phyloP scores from a whole-genome alignment of 2,329 filamentous ascomycete genomes.

The Trichoderma sp. region DNA sequence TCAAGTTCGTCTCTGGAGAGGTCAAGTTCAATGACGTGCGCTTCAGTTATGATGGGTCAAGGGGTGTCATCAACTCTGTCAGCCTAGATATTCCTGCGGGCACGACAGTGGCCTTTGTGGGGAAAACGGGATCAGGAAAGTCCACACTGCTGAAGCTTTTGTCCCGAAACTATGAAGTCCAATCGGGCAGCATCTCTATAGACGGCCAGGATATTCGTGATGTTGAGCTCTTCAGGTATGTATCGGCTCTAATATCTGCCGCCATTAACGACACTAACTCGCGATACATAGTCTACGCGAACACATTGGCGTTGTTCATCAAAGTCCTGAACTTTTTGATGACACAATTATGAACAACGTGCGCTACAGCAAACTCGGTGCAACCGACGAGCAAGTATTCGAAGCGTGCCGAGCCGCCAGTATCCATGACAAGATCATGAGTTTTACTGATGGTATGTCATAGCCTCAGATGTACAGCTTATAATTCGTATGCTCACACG shows the following conservation, averaged over 20 bases:
- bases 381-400: slow-evolving; percentile 57
- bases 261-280: slow-evolving; percentile 28
- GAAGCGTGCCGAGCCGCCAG: slow-evolving; percentile 57
- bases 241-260: not conserved
- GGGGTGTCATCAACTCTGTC: slow-evolving; percentile 57
- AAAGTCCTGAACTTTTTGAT: slow-evolving; percentile 58
- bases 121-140: slow-evolving; percentile 61
- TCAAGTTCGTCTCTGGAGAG: slow-evolving; percentile 54
- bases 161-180: slow-evolving; percentile 61
- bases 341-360: slow-evolving; percentile 63
- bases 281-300: slow-evolving; percentile 47
- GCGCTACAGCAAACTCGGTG: slow-evolving; percentile 56
- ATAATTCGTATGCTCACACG: not conserved
- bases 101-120: slow-evolving; percentile 61
- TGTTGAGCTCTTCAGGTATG: slow-evolving; percentile 51
- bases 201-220: slow-evolving; percentile 60
- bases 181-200: slow-evolving; percentile 53
- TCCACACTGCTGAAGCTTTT: slow-evolving; percentile 61
- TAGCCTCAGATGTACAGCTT: not conserved
- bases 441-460: slow-evolving; percentile 51
- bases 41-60: slow-evolving; percentile 63
- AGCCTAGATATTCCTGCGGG: slow-evolving; percentile 54
- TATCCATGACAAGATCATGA: slow-evolving; percentile 60
- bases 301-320: slow-evolving; percentile 58
- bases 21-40: slow-evolving; percentile 57